phyloP scores from a whole-genome alignment of 2,329 filamentous ascomycete species.

The Fusarium tricinctum region DNA sequence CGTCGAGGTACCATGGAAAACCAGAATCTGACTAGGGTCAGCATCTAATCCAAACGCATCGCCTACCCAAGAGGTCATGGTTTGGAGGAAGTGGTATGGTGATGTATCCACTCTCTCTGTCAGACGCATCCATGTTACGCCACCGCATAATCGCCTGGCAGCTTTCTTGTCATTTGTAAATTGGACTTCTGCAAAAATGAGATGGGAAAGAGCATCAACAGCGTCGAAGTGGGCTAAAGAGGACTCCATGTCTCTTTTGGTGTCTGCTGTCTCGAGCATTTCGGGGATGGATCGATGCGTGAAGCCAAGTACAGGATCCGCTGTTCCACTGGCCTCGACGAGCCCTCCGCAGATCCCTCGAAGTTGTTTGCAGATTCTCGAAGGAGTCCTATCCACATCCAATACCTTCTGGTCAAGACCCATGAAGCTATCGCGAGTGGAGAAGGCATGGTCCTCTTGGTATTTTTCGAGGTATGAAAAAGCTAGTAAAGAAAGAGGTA shows the following conservation, averaged over 20 bases:
- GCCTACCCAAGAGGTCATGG: neutral
- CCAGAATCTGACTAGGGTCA: neutral
- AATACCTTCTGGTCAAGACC: too few relatives aligned
- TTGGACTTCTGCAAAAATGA: neutral
- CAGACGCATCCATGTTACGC: neutral
- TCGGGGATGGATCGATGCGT: slow-evolving; percentile 11
- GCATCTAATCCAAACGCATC: neutral
- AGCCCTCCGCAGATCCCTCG: slow-evolving; percentile 6
- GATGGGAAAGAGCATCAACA: neutral
- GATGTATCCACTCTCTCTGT: neutral
- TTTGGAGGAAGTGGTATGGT: neutral
- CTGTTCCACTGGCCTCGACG: neutral
- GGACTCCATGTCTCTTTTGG: neutral
- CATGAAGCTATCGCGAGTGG: neutral
- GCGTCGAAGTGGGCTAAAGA: neutral
- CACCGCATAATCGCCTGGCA: too few relatives aligned
- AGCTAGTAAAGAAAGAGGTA: neutral
- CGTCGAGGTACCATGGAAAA: neutral
- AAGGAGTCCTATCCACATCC: neutral
- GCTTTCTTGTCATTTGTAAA: neutral
- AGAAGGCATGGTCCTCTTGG: neutral
- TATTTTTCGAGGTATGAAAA: slow-evolving; percentile 16
- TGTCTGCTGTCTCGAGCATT: neutral
- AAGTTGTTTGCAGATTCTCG: neutral
- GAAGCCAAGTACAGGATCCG: neutral